A percentile compares a stretch with the other conserved stretches of the same genome.
Conservation (phyloP, 805 yeast species). For the Vanderwaltozyma polyspora region DNA sequence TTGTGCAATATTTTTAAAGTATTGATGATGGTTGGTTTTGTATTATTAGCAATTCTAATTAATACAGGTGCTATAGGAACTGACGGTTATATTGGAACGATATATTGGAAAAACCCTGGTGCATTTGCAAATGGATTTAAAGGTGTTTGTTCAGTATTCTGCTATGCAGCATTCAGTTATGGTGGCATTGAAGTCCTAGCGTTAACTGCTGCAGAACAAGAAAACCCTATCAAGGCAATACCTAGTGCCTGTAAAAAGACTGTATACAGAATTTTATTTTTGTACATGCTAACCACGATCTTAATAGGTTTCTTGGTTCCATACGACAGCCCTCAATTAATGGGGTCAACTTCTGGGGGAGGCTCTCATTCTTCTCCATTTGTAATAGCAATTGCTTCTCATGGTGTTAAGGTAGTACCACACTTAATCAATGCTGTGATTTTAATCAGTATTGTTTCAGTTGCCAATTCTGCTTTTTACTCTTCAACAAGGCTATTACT, state of each 20-base stretch:
- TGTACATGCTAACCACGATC: conserved; percentile 44
- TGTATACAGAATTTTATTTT: conserved; percentile 44
- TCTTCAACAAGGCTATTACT: conserved; percentile 48
- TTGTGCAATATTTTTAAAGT: conserved; percentile 35
- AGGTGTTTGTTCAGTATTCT: conserved; percentile 53
- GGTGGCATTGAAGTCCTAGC: conserved; percentile 62
- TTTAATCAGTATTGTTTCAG: conserved; percentile 46
- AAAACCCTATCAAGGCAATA: conserved; percentile 38
- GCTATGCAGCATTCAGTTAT: conserved; percentile 64
- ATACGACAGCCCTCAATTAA: conserved; percentile 35
- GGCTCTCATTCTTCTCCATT: conserved; percentile 37
- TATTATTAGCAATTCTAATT: conserved; percentile 39
- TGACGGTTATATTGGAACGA: conserved; percentile 33
- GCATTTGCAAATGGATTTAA: conserved; percentile 44
- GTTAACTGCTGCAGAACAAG: conserved; percentile 61
- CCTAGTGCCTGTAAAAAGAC: conserved; percentile 52
- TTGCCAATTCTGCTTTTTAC: conserved; percentile 50
- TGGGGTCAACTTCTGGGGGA: conserved; percentile 40
- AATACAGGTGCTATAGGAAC: conserved; percentile 37
- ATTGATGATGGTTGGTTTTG: conserved; percentile 35
- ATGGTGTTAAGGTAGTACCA: conserved; percentile 30
- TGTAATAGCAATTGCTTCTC: conserved; percentile 40
- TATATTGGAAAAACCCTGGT: conserved; percentile 43
- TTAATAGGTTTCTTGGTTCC: conserved; percentile 67
- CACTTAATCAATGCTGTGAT: conserved; percentile 49